Percentiles rank a stretch among this genome's conserved stretches.
These are phyloP conservation scores for Eucalyptus victrix DNA, from an alignment of 345 rosid genomes.

Conservation along the genomic window DNA sequence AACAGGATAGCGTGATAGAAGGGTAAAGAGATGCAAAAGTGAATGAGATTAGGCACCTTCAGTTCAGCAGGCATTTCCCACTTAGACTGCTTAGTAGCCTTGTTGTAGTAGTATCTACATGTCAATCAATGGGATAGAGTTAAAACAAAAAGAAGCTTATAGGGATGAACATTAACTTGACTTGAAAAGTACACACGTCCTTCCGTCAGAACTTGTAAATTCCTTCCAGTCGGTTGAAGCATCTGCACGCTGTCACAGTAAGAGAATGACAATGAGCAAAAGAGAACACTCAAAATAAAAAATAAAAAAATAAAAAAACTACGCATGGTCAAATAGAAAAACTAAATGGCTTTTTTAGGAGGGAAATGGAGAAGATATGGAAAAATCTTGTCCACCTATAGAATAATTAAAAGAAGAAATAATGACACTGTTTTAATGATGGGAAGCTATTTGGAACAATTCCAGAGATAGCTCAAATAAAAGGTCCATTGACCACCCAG, in stretches of 20 bases:
- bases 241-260: constrained; percentile 71
- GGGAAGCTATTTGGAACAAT: background rate
- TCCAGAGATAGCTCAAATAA: background rate
- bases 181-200: constrained; percentile 39
- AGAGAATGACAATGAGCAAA: background rate
- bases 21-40: background rate
- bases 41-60: constrained; percentile 37
- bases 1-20: background rate
- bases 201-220: constrained; percentile 83
- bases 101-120: constrained; percentile 77
- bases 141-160: background rate
- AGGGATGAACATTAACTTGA: background rate
- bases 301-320: background rate
- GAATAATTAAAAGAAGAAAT: background rate
- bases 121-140: constrained; percentile 1
- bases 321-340: background rate
- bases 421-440: background rate
- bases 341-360: background rate
- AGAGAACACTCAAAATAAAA: background rate
- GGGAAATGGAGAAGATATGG: background rate
- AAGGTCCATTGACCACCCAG: background rate
- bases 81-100: constrained; percentile 75
- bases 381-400: background rate
- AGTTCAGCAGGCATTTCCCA: constrained; percentile 89
- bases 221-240: constrained; percentile 96